These are phyloP conservation scores for Cinchona pubescens DNA, from an alignment of 257 asterid species.

Conservation along the genomic window DNA sequence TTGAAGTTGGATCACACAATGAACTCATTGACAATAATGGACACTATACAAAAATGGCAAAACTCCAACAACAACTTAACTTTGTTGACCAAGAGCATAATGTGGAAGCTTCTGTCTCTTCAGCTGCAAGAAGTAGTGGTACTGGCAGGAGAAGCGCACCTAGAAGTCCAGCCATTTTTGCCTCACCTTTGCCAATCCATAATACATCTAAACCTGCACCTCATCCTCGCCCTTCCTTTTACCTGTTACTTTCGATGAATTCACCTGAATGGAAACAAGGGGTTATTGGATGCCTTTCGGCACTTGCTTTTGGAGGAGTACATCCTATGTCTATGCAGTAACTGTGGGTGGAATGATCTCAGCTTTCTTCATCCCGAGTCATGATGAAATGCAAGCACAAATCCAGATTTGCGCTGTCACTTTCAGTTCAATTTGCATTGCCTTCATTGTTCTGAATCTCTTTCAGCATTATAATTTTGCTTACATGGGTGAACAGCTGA, in stretches of 20 bases:
- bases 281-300: conserved; percentile 56
- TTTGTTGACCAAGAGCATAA: conserved; percentile 48
- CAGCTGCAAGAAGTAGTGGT: conserved; percentile 50
- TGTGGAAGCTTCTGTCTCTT: conserved; percentile 29
- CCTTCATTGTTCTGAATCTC: conserved; percentile 51
- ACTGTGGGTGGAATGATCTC: conserved; percentile 81
- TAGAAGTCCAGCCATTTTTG: conserved; percentile 51
- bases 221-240: conserved; percentile 52
- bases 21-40: conserved; percentile 57
- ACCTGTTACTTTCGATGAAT: conserved; percentile 50
- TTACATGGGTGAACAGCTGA: conserved; percentile 70
- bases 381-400: conserved; percentile 54
- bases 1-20: conserved; percentile 62
- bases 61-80: conserved; percentile 64
- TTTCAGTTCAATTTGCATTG: conserved; percentile 53
- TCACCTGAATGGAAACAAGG: conserved; percentile 78
- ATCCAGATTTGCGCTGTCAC: conserved; percentile 46
- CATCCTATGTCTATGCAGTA: conserved; percentile 78
- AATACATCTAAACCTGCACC: conserved; percentile 16
- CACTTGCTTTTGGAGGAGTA: conserved; percentile 60
- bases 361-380: conserved; percentile 54
- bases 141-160: conserved; percentile 48
- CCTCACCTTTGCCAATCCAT: conserved; percentile 43
- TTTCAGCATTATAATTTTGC: conserved; percentile 79
- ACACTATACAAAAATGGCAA: conserved; percentile 57